Percentiles rank a stretch among this genome's conserved stretches.
Evolutionary conservation across 2,329 filamentous ascomycete genomes (phyloP).

Genomic region (Pestalotiopsis sp.): DNA sequence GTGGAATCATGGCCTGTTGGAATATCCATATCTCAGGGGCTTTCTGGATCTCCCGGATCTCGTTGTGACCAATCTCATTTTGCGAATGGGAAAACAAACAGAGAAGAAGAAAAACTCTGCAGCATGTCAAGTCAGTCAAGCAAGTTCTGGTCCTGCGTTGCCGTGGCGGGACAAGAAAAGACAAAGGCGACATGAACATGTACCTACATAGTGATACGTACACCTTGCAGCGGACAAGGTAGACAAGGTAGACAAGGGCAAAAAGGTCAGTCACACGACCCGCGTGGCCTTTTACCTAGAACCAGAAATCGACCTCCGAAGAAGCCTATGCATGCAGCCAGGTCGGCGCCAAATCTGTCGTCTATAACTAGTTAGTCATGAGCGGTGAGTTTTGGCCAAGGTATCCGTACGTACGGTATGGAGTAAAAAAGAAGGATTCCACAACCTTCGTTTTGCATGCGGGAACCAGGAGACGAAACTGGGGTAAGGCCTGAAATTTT

Average conservation of each 20-base stretch:
- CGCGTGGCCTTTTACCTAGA: too few relatives aligned
- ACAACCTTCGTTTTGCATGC: not conserved
- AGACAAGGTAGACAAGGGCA: too few relatives aligned
- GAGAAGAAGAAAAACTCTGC: not conserved
- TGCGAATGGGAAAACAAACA: not conserved
- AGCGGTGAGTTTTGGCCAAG: conserved; percentile 13
- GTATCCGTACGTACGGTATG: not conserved
- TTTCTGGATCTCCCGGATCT: not conserved
- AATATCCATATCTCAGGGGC: not conserved
- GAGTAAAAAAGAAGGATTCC: not conserved
- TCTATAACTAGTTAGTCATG: not conserved
- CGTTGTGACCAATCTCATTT: not conserved
- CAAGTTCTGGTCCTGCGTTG: not conserved
- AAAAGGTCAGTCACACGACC: too few relatives aligned
- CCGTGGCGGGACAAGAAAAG: not conserved
- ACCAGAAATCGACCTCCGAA: not conserved
- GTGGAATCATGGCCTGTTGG: not conserved
- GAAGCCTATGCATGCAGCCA: not conserved
- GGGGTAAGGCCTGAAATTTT: not conserved
- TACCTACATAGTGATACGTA: not conserved
- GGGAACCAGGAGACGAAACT: not conserved
- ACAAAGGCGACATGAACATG: not conserved
- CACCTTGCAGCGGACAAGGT: too few relatives aligned
- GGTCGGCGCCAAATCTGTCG: not conserved
- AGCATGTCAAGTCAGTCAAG: not conserved